A percentile compares a stretch with the other conserved stretches of the same genome.
phyloP scores from a whole-genome alignment of 495 filamentous ascomycete species.

The Penicillium malachiteum region DNA sequence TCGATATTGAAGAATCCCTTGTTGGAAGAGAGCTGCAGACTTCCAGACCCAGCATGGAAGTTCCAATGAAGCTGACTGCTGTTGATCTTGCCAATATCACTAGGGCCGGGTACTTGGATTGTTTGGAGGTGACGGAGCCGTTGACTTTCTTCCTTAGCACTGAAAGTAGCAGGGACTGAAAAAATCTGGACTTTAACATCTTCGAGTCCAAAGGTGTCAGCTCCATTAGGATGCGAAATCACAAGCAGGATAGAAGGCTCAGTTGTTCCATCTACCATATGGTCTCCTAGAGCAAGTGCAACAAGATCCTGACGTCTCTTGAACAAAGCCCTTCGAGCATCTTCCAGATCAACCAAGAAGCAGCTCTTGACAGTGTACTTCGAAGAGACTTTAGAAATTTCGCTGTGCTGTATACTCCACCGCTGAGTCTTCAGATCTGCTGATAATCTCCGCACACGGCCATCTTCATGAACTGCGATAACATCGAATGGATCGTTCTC shows the following conservation, averaged over 20 bases:
- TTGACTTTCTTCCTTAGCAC: constrained; percentile 32
- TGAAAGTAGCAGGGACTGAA: constrained; percentile 32
- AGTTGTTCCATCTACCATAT: constrained; percentile 22
- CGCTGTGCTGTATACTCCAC: constrained; percentile 44
- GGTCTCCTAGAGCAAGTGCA: constrained; percentile 38
- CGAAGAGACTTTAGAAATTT: constrained; percentile 32
- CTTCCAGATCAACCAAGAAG: constrained; percentile 48
- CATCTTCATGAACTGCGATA: constrained; percentile 48
- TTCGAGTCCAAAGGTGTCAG: constrained; percentile 28
- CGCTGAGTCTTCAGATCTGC: constrained; percentile 40
- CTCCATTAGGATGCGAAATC: constrained; percentile 38
- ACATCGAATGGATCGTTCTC: constrained; percentile 39
- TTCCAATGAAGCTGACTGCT: constrained; percentile 36
- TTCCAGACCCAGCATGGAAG: constrained; percentile 45
- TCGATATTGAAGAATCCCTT: constrained; percentile 46
- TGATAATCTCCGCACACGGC: constrained; percentile 41
- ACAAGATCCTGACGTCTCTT: constrained; percentile 45
- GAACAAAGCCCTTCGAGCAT: constrained; percentile 43
- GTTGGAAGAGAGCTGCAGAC: constrained; percentile 43
- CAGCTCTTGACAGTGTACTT: constrained; percentile 35
- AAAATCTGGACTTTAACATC: constrained; percentile 46
- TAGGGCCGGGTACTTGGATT: constrained; percentile 33
- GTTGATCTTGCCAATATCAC: constrained; percentile 25
- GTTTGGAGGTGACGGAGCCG: constrained; percentile 42
- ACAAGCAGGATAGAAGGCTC: constrained; percentile 42